Percentiles rank a stretch among this genome's conserved stretches.
Evolutionary conservation across 2,329 filamentous ascomycete species (phyloP).

Genomic region (Helicocarpus griseus): DNA sequence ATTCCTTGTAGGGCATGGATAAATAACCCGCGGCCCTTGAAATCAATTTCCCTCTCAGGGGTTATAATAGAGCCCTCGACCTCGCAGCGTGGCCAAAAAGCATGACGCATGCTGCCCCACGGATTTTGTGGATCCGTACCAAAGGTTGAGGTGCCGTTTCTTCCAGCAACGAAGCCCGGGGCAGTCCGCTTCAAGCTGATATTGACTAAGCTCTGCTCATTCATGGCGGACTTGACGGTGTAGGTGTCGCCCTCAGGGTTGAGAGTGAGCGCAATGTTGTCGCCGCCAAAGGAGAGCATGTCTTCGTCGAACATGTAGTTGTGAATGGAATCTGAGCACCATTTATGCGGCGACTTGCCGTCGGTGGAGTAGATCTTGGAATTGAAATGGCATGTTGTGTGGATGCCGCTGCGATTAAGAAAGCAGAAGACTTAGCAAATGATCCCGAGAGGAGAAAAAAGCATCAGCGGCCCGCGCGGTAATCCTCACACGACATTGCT

Average conservation of each 20-base stretch:
- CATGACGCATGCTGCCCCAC: constrained; percentile 87
- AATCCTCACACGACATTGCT: constrained; percentile 83
- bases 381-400: constrained; percentile 88
- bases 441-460: background rate
- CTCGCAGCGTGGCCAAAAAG: constrained; percentile 84
- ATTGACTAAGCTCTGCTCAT: constrained; percentile 73
- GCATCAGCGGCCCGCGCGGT: background rate
- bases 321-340: constrained; percentile 69
- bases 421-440: constrained; percentile 6
- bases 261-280: constrained; percentile 74
- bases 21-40: constrained; percentile 71
- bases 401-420: constrained; percentile 58
- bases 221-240: constrained; percentile 81
- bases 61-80: constrained; percentile 79
- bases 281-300: constrained; percentile 73
- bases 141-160: constrained; percentile 72
- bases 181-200: constrained; percentile 65
- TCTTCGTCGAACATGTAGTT: constrained; percentile 79
- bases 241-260: constrained; percentile 75
- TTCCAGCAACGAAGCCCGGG: constrained; percentile 77
- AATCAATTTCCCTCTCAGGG: constrained; percentile 67
- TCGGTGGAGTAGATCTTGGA: constrained; percentile 79
- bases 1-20: constrained; percentile 87
- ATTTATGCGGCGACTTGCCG: constrained; percentile 62
- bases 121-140: constrained; percentile 78